These are phyloP conservation scores for Aspergillus fumigatus DNA, from an alignment of 2,329 filamentous ascomycete genomes.

Conservation along the genomic window DNA sequence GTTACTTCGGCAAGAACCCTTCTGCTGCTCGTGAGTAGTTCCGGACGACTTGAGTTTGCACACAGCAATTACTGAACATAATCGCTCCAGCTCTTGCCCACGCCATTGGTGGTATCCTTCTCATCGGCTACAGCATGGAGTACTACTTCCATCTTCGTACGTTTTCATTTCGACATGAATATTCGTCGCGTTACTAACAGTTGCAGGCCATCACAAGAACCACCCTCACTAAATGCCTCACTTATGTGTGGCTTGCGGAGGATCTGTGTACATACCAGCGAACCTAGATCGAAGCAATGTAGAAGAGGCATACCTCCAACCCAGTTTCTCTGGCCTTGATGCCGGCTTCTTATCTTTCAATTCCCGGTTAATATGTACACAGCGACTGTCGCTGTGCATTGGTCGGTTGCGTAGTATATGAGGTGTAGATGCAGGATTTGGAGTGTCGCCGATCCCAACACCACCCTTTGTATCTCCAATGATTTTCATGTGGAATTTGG, in stretches of 20 bases:
- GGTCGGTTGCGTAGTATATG: background rate
- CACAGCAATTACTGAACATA: slow-evolving; percentile 1
- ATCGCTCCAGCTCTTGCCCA: slow-evolving; percentile 72
- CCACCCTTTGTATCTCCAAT: background rate
- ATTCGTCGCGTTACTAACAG: slow-evolving; percentile 8
- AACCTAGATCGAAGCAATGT: slow-evolving; percentile 28
- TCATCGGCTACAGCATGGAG: slow-evolving; percentile 90
- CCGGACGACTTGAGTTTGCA: background rate
- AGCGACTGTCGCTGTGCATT: background rate
- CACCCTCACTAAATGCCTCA: slow-evolving; percentile 75
- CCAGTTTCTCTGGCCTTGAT: background rate
- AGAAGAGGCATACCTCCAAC: slow-evolving; percentile 14
- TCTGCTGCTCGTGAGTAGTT: slow-evolving; percentile 74
- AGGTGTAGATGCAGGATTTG: background rate
- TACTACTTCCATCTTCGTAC: slow-evolving; percentile 99
- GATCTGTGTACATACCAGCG: slow-evolving; percentile 40
- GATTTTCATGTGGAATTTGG: background rate
- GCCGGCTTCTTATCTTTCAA: slow-evolving; percentile 15
- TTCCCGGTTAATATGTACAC: slow-evolving; percentile 17
- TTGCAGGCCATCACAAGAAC: slow-evolving; percentile 98
- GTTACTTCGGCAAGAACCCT: slow-evolving; percentile 92
- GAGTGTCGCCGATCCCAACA: background rate
- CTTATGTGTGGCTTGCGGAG: slow-evolving; percentile 18
- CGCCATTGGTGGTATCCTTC: slow-evolving; percentile 70
- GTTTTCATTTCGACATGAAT: slow-evolving; percentile 36